These are phyloP conservation scores for Penicillium robsamsonii DNA, from an alignment of 495 filamentous ascomycete genomes.

Conservation along the genomic window DNA sequence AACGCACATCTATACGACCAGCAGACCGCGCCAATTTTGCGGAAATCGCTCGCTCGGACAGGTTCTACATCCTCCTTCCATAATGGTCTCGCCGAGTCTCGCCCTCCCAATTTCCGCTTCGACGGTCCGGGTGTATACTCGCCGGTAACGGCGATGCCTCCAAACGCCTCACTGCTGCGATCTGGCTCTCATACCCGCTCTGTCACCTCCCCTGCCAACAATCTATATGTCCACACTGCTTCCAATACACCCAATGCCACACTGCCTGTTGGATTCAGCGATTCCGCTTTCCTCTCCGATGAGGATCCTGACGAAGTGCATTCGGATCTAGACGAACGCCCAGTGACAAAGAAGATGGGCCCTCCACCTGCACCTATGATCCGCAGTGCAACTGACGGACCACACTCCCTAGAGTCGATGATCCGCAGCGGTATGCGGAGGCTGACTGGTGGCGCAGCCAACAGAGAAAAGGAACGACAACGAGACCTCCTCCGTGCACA, in stretches of 20 bases:
- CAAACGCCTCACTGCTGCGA: conserved; percentile 35
- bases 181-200: conserved; percentile 68
- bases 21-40: conserved; percentile 85
- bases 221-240: conserved; percentile 48
- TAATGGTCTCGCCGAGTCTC: conserved; percentile 76
- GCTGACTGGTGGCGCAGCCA: conserved; percentile 58
- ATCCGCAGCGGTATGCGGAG: conserved; percentile 65
- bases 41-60: conserved; percentile 72
- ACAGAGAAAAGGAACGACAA: conserved; percentile 58
- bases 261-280: conserved; percentile 31
- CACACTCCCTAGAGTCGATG: conserved; percentile 67
- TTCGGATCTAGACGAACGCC: conserved; percentile 48
- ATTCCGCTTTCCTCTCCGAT: conserved; percentile 57
- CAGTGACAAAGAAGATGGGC: conserved; percentile 46
- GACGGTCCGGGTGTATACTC: conserved; percentile 63
- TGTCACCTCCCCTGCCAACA: conserved; percentile 65
- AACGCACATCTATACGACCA: conserved; percentile 90
- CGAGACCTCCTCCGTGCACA: conserved; percentile 57
- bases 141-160: conserved; percentile 30
- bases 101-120: conserved; percentile 53
- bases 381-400: conserved; percentile 48
- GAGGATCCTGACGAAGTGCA: conserved; percentile 51
- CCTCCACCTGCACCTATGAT: conserved; percentile 51
- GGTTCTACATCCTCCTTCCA: conserved; percentile 78
- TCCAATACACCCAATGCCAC: conserved; percentile 25